Evolutionary conservation across 1,284 basidiomycete genomes (phyloP), one percentile per base, ranked within the genome.

Genomic region (Porodaedalea pini): DNA sequence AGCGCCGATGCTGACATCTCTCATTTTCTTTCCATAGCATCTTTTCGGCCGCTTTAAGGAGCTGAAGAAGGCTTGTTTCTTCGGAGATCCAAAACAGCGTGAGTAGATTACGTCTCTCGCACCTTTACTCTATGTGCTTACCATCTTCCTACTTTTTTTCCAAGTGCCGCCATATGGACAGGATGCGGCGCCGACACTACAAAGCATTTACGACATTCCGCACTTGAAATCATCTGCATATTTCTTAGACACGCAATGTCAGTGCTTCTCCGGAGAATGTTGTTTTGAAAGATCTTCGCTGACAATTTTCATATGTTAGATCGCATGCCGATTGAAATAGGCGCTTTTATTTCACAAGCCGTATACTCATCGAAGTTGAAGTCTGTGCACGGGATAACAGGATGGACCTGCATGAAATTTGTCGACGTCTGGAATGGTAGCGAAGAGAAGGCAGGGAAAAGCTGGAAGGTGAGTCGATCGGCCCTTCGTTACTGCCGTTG

Each of bases 1-100:
- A 27, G 19, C 15, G n/a, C 7, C 34, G 6, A 27, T 11, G 25
- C 13, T 31, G 23, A 17, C 43, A 21, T 59, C 23, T 48, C 34
- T 6, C 29, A 13, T 19, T 2, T 21, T 17, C 15, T 19, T 29
- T 37, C 10, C 27, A 21, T 60, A 75, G 75, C 68, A 67, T 52
- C 29, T 76, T 13, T 73, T 77, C 52, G 61, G 67, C 40, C 69
- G 66, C 32, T 76, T 74, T 61, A 54, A 61, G 8, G 57, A 61
- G 0, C 59, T 77, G 13, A 54, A 66, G 39, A 77, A 76, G 54
- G 66, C 75, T 11, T 74, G 71, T 55, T 75, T 75, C 59, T 76
- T 77, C 56, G 78, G 78, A 0, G 78, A 80, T 65, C 75, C 75
- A 1, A 70, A 74, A 29, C 78, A 79, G 66, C 66, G 77, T 78